Evolutionary conservation across 169 alveolate species (phyloP).

Genomic region (Cryptosporidium viatorum): DNA sequence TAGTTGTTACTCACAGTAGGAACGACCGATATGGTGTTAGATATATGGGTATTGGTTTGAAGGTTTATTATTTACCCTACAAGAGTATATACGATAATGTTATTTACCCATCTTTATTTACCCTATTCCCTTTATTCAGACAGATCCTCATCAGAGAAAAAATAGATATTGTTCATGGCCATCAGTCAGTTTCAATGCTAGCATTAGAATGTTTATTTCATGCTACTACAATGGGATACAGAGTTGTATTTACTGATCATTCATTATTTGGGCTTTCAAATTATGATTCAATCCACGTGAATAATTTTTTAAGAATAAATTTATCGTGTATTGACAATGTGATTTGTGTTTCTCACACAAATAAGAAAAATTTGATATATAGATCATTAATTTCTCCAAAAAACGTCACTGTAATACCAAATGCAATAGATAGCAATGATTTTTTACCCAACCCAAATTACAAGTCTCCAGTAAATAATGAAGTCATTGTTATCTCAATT

Average conservation of each 20-base stretch:
- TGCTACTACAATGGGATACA: conserved; percentile 87
- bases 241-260: conserved; percentile 98
- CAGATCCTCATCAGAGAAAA: conserved; percentile 94
- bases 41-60: conserved; percentile 97
- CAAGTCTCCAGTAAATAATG: conserved; percentile 84
- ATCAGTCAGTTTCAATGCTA: conserved; percentile 89
- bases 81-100: conserved; percentile 87
- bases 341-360: conserved; percentile 94
- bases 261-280: conserved; percentile 97
- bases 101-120: conserved; percentile 80
- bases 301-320: conserved; percentile 87
- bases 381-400: conserved; percentile 94
- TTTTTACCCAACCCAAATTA: conserved; percentile 87
- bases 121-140: conserved; percentile 86
- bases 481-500: conserved; percentile 92
- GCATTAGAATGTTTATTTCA: conserved; percentile 84
- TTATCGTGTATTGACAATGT: conserved; percentile 87
- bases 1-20: conserved; percentile 94
- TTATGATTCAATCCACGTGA: conserved; percentile 93
- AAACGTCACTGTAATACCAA: conserved; percentile 90
- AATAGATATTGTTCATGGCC: conserved; percentile 95
- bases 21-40: conserved; percentile 95
- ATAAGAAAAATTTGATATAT: conserved; percentile 95
- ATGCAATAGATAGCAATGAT: conserved; percentile 89
- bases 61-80: conserved; percentile 96